Percentiles rank a stretch among this genome's conserved stretches.
Conservation (phyloP, 108 stramenopile genomes). For the Conticribra weissflogii region DNA sequence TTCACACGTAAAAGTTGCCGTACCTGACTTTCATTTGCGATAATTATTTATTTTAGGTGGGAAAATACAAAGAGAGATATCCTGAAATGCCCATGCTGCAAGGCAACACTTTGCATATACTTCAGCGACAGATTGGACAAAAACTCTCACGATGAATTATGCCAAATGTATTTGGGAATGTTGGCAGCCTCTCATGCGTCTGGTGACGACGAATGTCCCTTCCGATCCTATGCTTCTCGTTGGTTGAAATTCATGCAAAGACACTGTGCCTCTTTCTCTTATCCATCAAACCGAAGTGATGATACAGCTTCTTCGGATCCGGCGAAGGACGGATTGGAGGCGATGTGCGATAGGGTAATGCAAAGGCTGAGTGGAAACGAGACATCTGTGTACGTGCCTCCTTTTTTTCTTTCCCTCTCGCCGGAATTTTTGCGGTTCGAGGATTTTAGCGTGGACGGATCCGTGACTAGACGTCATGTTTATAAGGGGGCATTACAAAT, state of each 20-base stretch:
- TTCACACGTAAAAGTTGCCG: not conserved
- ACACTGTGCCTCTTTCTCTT: slow-evolving; percentile 4
- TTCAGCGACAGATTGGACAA: slow-evolving; percentile 42
- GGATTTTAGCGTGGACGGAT: slow-evolving; percentile 31
- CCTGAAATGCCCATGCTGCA: slow-evolving; percentile 54
- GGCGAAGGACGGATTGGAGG: too few species aligned
- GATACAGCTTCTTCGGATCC: too few species aligned
- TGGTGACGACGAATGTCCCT: slow-evolving; percentile 18
- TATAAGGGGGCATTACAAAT: slow-evolving; percentile 15
- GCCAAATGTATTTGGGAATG: slow-evolving; percentile 31
- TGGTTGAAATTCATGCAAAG: slow-evolving; percentile 35
- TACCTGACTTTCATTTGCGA: slow-evolving; percentile 2
- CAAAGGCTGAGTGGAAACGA: too few species aligned
- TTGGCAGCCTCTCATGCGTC: slow-evolving; percentile 24
- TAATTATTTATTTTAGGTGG: slow-evolving; percentile 50
- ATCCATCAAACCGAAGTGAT: too few species aligned
- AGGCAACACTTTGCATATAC: slow-evolving; percentile 46
- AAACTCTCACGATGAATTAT: slow-evolving; percentile 19
- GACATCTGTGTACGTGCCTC: slow-evolving; percentile 18
- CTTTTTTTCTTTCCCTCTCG: slow-evolving; percentile 28
- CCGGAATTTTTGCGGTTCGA: slow-evolving; percentile 26
- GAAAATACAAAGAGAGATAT: slow-evolving; percentile 58
- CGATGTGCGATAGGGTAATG: too few species aligned
- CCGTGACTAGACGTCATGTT: slow-evolving; percentile 15
- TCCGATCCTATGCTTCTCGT: slow-evolving; percentile 20